Evolutionary conservation across 2,329 filamentous ascomycete genomes (phyloP), one percentile per base, ranked within the genome.

Genomic region (Microcyclospora pomicola): DNA sequence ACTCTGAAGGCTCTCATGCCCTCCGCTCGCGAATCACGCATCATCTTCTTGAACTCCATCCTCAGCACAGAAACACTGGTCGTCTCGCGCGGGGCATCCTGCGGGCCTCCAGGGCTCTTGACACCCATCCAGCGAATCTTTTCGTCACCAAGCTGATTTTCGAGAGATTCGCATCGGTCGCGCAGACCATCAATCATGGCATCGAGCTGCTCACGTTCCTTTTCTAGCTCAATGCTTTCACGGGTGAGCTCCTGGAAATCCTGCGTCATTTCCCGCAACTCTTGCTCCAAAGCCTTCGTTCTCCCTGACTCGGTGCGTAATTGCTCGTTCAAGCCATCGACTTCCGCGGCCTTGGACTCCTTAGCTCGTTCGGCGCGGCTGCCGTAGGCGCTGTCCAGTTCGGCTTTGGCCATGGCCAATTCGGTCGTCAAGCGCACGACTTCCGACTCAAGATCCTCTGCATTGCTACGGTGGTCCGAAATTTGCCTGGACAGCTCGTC

Each of bases 351-450:
- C 51, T 80, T 73, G 38, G 67, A 71, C 54, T 80, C 75, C n/a
- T 75, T 77, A 10, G 77, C 76, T 27, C 79, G 73, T 54, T 82
- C 68, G 9, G 75, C 72, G 36, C 78, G 68, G n/a, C 70, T 73
- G 31, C 91, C 91, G 55, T 96, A 95, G 55, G 93, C 92, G 44
- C 85, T 85, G 51, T 94, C 91, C 16, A 96, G 82, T 59, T 96
- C 88, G 37, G 87, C 84, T 53, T 77, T 75, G 16, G 82, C 85
- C 48, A 96, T 80, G n/a, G 88, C 92, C 31, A 96, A 72, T 64
- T 96, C 79, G 2, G 78, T 82, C 28, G 76, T 77, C 5, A 80
- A 64, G 37, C 73, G 68, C 3, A 80, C 75, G 36, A 81, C 67
- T 50, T 81, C 73, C 39, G 70, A 66, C 53, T 80, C 77, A 29